These are phyloP conservation scores for Ceratocystis diversiconidia DNA, from an alignment of 2,329 filamentous ascomycete genomes.

Conservation along the genomic window DNA sequence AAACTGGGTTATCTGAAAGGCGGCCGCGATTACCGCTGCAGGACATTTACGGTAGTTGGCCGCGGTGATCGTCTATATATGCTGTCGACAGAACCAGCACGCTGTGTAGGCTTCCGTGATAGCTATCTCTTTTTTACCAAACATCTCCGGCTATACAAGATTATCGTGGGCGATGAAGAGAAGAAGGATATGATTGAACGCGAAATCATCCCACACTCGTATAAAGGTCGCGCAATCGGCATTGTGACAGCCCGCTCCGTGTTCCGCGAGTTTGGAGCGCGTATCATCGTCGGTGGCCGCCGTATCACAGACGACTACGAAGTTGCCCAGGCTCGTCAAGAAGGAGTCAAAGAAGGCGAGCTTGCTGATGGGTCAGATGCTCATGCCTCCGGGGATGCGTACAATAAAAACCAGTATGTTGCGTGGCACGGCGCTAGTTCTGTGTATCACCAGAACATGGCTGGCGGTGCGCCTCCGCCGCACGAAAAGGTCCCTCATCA, in stretches of 20 bases:
- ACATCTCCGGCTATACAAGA: conserved; percentile 90
- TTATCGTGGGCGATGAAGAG: conserved; percentile 94
- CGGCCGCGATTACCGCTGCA: conserved; percentile 83
- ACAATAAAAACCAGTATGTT: conserved; percentile 98
- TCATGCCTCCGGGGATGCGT: conserved; percentile 64
- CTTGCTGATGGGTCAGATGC: conserved; percentile 80
- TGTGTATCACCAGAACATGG: conserved; percentile 76
- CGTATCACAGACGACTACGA: conserved; percentile 84
- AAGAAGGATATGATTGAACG: conserved; percentile 93
- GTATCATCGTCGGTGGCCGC: conserved; percentile 83
- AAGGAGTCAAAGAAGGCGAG: conserved; percentile 75
- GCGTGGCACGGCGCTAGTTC: conserved; percentile 95
- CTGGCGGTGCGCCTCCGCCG: conserved; percentile 58
- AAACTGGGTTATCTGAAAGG: conserved; percentile 70
- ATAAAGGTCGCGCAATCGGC: conserved; percentile 94
- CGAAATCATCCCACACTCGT: conserved; percentile 91
- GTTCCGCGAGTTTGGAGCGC: conserved; percentile 88
- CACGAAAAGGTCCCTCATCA: conserved; percentile 13
- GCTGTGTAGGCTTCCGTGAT: conserved; percentile 92
- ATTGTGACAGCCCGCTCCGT: conserved; percentile 93
- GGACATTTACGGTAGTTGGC: conserved; percentile 81
- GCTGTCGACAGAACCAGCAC: conserved; percentile 92
- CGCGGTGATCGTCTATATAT: conserved; percentile 84
- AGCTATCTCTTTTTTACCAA: conserved; percentile 99
- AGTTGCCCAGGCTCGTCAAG: conserved; percentile 56